Evolutionary conservation across 805 yeast genomes (phyloP).

Genomic region (Metschnikowia shivogae): DNA sequence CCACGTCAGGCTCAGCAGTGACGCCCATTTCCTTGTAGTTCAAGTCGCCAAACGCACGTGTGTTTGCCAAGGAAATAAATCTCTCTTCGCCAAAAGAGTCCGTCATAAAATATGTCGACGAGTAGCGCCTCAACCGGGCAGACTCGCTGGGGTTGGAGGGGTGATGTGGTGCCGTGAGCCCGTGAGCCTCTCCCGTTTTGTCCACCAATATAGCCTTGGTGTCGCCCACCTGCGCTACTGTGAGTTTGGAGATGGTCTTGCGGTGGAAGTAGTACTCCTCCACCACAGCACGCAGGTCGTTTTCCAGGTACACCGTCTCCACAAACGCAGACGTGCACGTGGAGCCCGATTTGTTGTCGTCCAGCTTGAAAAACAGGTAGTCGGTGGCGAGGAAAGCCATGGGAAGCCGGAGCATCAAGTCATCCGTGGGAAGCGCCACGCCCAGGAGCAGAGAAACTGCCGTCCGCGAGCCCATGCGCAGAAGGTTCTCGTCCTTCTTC

Average conservation of each 20-base stretch:
- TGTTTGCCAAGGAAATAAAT: conserved; percentile 79
- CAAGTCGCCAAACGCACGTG: conserved; percentile 90
- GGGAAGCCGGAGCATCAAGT: conserved; percentile 57
- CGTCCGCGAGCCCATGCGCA: conserved; percentile 19
- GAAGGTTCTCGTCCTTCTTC: conserved; percentile 35
- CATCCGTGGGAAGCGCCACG: conserved; percentile 37
- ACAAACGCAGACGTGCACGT: conserved; percentile 67
- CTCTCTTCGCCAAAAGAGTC: conserved; percentile 94
- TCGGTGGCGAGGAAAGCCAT: conserved; percentile 65
- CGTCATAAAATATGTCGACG: conserved; percentile 60
- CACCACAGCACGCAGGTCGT: conserved; percentile 26
- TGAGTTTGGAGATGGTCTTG: conserved; percentile 59
- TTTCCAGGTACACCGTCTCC: conserved; percentile 41
- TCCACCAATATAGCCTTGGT: conserved; percentile 86
- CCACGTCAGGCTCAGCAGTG: conserved; percentile 87
- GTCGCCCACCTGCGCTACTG: conserved; percentile 91
- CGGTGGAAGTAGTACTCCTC: conserved; percentile 57
- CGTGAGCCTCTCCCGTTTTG: conserved; percentile 69
- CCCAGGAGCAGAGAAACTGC: conserved; percentile 14
- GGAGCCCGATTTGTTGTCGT: conserved; percentile 52
- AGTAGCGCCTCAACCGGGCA: conserved; percentile 59
- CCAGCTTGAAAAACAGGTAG: conserved; percentile 46
- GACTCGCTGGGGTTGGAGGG: conserved; percentile 81
- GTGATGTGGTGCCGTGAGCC: conserved; percentile 78
- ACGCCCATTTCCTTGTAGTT: conserved; percentile 79